Conservation (phyloP, 1,284 basidiomycete genomes). For the Ustilago crameri region DNA sequence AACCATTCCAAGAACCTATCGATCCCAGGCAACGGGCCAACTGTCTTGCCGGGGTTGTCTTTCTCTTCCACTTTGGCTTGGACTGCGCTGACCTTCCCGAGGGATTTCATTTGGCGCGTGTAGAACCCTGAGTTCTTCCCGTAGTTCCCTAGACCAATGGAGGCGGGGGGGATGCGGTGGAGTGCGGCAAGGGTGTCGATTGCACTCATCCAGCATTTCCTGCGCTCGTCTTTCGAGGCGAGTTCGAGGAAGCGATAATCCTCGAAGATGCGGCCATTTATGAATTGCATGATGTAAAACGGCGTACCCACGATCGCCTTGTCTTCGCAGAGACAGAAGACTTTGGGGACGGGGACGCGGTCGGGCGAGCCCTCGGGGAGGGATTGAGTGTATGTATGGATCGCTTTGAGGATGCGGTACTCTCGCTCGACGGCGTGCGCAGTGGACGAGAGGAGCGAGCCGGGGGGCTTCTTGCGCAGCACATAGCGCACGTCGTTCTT, state of each 20-base stretch:
- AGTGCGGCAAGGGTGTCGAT: conserved; percentile 78
- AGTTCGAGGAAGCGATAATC: conserved; percentile 76
- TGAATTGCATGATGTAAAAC: conserved; percentile 95
- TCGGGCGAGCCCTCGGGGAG: conserved; percentile 41
- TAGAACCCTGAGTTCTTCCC: conserved; percentile 85
- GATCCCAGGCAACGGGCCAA: conserved; percentile 75
- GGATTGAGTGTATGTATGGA: conserved; percentile 30
- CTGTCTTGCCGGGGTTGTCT: conserved; percentile 72
- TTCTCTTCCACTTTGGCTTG: conserved; percentile 78
- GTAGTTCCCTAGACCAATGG: conserved; percentile 80
- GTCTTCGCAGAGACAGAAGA: conserved; percentile 80
- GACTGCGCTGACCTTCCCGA: conserved; percentile 78
- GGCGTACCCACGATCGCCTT: conserved; percentile 81
- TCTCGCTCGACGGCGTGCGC: conserved; percentile 95
- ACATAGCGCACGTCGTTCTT: conserved; percentile 79
- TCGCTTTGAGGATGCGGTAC: conserved; percentile 80
- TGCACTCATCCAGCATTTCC: conserved; percentile 72
- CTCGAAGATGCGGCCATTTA: conserved; percentile 88
- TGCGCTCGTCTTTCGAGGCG: conserved; percentile 72
- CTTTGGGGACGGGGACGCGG: conserved; percentile 84
- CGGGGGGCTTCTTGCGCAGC: conserved; percentile 91
- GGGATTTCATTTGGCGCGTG: conserved; percentile 87
- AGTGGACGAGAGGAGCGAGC: conserved; percentile 83
- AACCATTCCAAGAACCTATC: conserved; percentile 83
- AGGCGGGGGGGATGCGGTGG: conserved; percentile 77